Conservation (phyloP, 1,284 basidiomycete genomes). For the Ustilago crameri region DNA sequence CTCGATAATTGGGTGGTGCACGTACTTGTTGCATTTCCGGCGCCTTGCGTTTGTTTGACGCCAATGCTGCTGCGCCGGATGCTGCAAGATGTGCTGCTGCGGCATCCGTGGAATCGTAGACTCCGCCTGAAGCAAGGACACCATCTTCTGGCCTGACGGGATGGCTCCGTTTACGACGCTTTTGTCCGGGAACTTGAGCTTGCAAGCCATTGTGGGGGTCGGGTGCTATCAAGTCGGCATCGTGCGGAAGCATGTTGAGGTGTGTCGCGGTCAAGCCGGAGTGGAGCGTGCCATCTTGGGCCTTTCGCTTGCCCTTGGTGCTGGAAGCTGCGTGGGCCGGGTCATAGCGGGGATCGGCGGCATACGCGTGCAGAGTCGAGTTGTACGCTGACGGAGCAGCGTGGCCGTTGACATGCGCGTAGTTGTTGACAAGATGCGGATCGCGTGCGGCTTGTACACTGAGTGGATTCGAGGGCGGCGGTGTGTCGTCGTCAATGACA, state of each 20-base stretch:
- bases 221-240: slow-evolving; percentile 47
- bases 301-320: slow-evolving; percentile 49
- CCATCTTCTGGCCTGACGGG: slow-evolving; percentile 31
- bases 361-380: slow-evolving; percentile 23
- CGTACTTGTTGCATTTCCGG: slow-evolving; percentile 31
- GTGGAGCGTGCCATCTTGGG: slow-evolving; percentile 24
- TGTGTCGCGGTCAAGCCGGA: slow-evolving; percentile 16
- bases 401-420: slow-evolving; percentile 36
- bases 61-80: slow-evolving; percentile 21
- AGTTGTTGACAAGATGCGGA: slow-evolving; percentile 44
- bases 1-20: slow-evolving; percentile 46
- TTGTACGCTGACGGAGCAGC: slow-evolving; percentile 21
- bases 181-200: slow-evolving; percentile 18
- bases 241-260: slow-evolving; percentile 42
- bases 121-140: slow-evolving; percentile 11
- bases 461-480: slow-evolving; percentile 47
- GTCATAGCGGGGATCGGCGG: slow-evolving; percentile 30
- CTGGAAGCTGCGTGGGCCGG: slow-evolving; percentile 10
- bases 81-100: slow-evolving; percentile 28
- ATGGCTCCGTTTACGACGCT: slow-evolving; percentile 47
- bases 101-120: slow-evolving; percentile 18
- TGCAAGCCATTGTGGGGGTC: slow-evolving; percentile 23
- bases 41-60: slow-evolving; percentile 29
- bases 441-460: slow-evolving; percentile 44
- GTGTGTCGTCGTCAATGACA: slow-evolving; percentile 57